These are phyloP conservation scores for Epichloe uncinata DNA, from an alignment of 2,329 filamentous ascomycete species.

Conservation along the genomic window DNA sequence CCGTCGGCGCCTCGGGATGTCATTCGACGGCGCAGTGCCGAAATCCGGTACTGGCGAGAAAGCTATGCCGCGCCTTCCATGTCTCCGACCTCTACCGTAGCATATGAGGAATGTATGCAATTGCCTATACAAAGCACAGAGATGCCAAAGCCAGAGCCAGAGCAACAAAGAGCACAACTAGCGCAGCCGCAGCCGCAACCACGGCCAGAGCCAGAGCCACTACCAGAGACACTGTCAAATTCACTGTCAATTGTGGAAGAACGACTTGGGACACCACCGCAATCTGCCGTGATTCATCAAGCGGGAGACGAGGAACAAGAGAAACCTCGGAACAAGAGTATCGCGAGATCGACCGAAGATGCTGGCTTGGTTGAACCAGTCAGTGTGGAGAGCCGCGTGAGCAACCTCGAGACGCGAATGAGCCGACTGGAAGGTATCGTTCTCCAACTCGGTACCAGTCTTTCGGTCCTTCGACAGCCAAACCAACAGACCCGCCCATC, in stretches of 20 bases:
- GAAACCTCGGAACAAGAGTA: background rate
- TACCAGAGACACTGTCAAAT: background rate
- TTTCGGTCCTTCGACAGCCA: slow-evolving; percentile 24
- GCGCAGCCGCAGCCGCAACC: slow-evolving; percentile 5
- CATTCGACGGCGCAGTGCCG: slow-evolving; percentile 43
- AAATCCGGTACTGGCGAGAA: slow-evolving; percentile 51
- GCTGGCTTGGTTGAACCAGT: slow-evolving; percentile 24
- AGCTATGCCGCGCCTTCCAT: slow-evolving; percentile 40
- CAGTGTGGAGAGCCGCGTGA: slow-evolving; percentile 39
- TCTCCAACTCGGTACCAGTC: slow-evolving; percentile 33
- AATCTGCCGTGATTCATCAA: background rate
- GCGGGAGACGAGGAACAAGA: background rate
- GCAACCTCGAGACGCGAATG: slow-evolving; percentile 36
- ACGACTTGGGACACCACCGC: background rate
- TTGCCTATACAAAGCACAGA: slow-evolving; percentile 16
- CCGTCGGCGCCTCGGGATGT: slow-evolving; percentile 12
- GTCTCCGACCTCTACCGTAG: slow-evolving; percentile 37
- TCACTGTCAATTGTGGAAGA: slow-evolving; percentile 1
- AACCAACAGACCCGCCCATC: slow-evolving; percentile 16
- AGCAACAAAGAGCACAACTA: background rate
- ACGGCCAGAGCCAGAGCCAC: slow-evolving; percentile 19
- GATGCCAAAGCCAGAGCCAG: slow-evolving; percentile 12
- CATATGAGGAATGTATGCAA: slow-evolving; percentile 18
- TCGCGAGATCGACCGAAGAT: background rate
- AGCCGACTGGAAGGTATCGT: slow-evolving; percentile 40